Evolutionary conservation across 1,284 basidiomycete species (phyloP).

Genomic region (Trichosporon sp.): DNA sequence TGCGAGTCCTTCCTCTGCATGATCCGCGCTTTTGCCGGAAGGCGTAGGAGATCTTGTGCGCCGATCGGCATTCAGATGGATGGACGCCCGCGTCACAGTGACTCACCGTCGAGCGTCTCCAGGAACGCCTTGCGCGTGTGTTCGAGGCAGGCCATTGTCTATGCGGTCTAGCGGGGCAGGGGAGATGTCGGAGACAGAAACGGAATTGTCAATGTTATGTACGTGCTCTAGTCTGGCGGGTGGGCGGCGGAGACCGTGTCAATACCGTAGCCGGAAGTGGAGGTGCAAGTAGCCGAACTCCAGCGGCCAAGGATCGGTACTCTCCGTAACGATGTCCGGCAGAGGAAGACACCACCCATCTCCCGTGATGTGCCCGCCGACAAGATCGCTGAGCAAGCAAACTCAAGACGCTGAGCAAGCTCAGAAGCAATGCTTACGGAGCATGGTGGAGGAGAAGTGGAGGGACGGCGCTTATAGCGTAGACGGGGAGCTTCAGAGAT

Average conservation of each 20-base stretch:
- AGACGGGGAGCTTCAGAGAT: too few relatives aligned
- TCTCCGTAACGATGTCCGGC: not conserved
- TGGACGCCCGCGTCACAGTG: not conserved
- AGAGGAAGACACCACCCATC: not conserved
- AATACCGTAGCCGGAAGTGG: not conserved
- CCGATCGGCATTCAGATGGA: too few relatives aligned
- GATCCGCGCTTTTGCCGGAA: too few relatives aligned
- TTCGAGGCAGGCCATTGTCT: constrained; percentile 28
- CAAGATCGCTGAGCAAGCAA: too few relatives aligned
- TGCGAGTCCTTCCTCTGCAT: too few relatives aligned
- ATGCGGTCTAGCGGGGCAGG: not conserved
- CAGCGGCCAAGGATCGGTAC: not conserved
- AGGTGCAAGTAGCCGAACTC: constrained; percentile 1
- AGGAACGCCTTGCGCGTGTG: constrained; percentile 24
- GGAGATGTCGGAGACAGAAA: too few relatives aligned
- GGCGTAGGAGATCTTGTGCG: too few relatives aligned
- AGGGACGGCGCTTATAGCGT: not conserved
- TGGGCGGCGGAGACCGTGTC: not conserved
- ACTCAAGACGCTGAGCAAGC: too few relatives aligned
- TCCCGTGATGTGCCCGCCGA: not conserved
- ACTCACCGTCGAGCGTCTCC: constrained; percentile 16
- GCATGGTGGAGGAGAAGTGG: not conserved
- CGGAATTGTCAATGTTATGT: not conserved
- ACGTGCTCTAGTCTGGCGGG: not conserved
- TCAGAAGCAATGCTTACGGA: not conserved